These are phyloP conservation scores for Stephania cephalantha DNA, from an alignment of 164 flowering plant genomes.

Conservation along the genomic window DNA sequence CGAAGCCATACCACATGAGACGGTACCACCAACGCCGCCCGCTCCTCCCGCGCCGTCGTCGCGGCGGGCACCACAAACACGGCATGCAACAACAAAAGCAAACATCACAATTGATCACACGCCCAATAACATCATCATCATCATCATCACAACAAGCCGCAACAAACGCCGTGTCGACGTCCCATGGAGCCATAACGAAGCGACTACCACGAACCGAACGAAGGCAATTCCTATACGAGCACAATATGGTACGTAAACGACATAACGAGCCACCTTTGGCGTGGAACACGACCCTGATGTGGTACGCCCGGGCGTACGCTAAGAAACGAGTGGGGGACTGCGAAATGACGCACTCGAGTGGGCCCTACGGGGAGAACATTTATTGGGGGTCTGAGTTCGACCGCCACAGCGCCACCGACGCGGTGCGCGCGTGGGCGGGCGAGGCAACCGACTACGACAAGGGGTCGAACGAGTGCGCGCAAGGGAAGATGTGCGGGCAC, in stretches of 20 bases:
- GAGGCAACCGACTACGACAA: slow-evolving; percentile 23
- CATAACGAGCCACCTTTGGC: slow-evolving; percentile 12
- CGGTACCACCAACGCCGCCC: background rate
- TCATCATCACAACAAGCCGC: background rate
- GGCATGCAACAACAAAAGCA: background rate
- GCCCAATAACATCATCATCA: background rate
- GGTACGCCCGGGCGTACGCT: slow-evolving; percentile 28
- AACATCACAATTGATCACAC: background rate
- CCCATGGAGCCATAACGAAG: background rate
- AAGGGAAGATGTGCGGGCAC: slow-evolving; percentile 40
- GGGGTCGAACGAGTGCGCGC: slow-evolving; percentile 16
- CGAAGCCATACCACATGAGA: background rate
- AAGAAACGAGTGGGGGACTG: slow-evolving; percentile 22
- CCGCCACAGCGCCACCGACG: slow-evolving; percentile 22
- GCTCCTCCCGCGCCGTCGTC: background rate
- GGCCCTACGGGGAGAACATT: slow-evolving; percentile 45
- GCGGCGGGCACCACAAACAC: background rate
- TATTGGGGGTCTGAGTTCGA: slow-evolving; percentile 27
- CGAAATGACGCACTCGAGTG: slow-evolving; percentile 28
- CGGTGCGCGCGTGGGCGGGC: slow-evolving; percentile 30
- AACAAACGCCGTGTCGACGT: background rate
- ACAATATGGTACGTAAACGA: slow-evolving; percentile 30
- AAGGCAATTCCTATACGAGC: slow-evolving; percentile 27
- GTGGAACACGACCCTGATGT: slow-evolving; percentile 33
- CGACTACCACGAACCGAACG: background rate